Conservation (phyloP, 2,329 filamentous ascomycete genomes). For the Pseudomassariella vexata region DNA sequence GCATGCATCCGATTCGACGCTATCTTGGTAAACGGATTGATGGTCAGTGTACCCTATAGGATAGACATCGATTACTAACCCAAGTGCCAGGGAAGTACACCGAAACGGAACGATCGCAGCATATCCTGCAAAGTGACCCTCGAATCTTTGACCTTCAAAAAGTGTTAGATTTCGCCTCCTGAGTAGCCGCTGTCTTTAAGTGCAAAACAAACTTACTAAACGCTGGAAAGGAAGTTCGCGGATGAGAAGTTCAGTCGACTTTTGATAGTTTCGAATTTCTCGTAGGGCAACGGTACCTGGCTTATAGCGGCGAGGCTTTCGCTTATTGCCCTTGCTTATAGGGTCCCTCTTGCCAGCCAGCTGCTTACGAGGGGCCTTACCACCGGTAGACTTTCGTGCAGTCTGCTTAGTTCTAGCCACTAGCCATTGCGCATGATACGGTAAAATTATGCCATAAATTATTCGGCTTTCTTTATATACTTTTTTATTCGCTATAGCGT, state of each 20-base stretch:
- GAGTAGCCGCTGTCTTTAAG: no score
- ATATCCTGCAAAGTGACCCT: no score
- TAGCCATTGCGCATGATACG: no score
- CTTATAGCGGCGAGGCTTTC: constrained; percentile 91
- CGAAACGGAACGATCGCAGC: no score
- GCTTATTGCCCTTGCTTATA: constrained; percentile 96
- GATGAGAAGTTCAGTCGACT: constrained; percentile 92
- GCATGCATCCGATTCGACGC: neutral
- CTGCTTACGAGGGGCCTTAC: constrained; percentile 86
- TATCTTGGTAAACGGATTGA: neutral
- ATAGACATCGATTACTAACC: no score
- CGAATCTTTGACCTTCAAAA: no score
- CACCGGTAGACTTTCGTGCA: constrained; percentile 72
- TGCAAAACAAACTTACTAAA: constrained; percentile 66
- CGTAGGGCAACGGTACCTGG: constrained; percentile 93
- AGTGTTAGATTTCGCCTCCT: no score
- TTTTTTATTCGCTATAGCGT: no score
- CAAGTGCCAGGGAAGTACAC: no score
- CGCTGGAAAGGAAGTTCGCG: constrained; percentile 97
- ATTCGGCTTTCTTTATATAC: no score
- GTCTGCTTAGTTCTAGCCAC: constrained; percentile 65
- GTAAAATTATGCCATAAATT: no score
- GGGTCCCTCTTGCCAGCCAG: constrained; percentile 98
- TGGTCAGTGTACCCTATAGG: no score
- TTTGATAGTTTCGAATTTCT: constrained; percentile 98